Percentiles rank a stretch among this genome's conserved stretches.
Evolutionary conservation across 345 rosid species (phyloP).

Genomic region (Lumnitzera racemosa): DNA sequence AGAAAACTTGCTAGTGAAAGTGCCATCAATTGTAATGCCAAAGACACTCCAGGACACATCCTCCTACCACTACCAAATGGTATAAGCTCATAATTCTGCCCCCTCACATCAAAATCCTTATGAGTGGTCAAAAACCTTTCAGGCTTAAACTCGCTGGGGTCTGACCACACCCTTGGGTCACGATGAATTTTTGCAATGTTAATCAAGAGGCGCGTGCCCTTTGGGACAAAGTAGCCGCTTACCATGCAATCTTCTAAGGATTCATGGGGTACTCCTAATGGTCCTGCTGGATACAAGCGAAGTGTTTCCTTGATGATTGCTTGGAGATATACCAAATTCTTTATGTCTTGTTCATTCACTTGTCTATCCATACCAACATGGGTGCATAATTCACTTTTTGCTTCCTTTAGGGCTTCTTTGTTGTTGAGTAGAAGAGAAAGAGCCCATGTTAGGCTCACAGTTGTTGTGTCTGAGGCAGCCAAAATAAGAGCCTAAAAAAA

Average conservation of each 20-base stretch:
- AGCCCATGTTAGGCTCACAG: too few species aligned
- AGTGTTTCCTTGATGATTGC: slow-evolving; percentile 34
- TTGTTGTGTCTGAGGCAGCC: too few species aligned
- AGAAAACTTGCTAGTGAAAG: slow-evolving; percentile 18
- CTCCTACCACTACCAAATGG: slow-evolving; percentile 28
- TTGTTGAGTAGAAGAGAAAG: too few species aligned
- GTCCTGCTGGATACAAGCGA: slow-evolving; percentile 22
- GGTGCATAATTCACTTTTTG: too few species aligned
- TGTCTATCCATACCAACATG: too few species aligned
- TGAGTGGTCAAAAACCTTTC: slow-evolving; percentile 21
- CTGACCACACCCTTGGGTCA: slow-evolving; percentile 21
- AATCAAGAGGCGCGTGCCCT: slow-evolving; percentile 11
- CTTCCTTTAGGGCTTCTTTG: too few species aligned
- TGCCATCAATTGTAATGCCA: slow-evolving; percentile 17
- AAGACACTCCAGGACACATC: slow-evolving; percentile 22
- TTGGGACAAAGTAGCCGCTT: slow-evolving; percentile 11
- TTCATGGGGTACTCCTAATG: slow-evolving; percentile 16
- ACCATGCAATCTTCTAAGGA: slow-evolving; percentile 15
- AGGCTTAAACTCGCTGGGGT: slow-evolving; percentile 18
- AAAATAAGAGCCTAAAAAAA: too few species aligned
- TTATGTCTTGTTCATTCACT: too few species aligned
- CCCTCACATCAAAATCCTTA: slow-evolving; percentile 14
- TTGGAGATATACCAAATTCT: slow-evolving; percentile 12
- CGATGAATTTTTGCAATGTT: slow-evolving; percentile 24
- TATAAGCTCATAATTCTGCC: slow-evolving; percentile 15